phyloP scores from a whole-genome alignment of 2,329 filamentous ascomycete species.

The Colletotrichum coccodes region DNA sequence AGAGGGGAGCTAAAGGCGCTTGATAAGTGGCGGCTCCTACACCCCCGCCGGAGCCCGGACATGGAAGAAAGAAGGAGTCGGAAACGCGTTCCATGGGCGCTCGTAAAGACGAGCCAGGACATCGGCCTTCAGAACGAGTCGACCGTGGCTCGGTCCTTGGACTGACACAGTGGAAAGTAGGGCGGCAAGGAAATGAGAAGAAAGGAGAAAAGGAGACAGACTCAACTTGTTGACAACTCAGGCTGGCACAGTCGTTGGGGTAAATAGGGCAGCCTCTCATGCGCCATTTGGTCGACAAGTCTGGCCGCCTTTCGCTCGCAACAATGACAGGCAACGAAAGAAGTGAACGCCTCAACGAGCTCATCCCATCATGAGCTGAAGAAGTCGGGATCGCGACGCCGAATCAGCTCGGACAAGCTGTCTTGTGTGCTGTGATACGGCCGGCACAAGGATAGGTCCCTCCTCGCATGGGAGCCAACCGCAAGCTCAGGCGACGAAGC shows the following conservation, averaged over 20 bases:
- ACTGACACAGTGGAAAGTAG: background rate
- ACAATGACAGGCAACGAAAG: background rate
- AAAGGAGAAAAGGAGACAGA: background rate
- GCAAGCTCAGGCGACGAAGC: slow-evolving; percentile 9
- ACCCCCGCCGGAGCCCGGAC: slow-evolving; percentile 9
- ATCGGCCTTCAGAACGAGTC: slow-evolving; percentile 2
- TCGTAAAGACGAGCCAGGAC: background rate
- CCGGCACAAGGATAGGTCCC: slow-evolving; percentile 13
- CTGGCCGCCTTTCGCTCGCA: background rate
- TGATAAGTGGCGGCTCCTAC: slow-evolving; percentile 20
- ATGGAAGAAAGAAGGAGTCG: background rate
- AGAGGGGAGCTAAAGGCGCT: slow-evolving; percentile 1
- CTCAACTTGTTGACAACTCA: slow-evolving; percentile 2
- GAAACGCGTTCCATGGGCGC: slow-evolving; percentile 11
- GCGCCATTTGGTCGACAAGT: background rate
- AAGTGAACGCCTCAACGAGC: slow-evolving; percentile 1
- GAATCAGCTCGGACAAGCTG: slow-evolving; percentile 17
- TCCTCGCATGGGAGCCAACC: slow-evolving; percentile 14
- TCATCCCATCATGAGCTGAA: slow-evolving; percentile 27
- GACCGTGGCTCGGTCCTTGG: slow-evolving; percentile 6
- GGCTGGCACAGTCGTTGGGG: background rate
- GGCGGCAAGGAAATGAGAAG: background rate
- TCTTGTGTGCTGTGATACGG: slow-evolving; percentile 19
- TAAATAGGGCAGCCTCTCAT: background rate
- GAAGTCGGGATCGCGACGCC: slow-evolving; percentile 18